Conservation (phyloP, 495 filamentous ascomycete genomes). For the Penicillium psychrofluorescens region DNA sequence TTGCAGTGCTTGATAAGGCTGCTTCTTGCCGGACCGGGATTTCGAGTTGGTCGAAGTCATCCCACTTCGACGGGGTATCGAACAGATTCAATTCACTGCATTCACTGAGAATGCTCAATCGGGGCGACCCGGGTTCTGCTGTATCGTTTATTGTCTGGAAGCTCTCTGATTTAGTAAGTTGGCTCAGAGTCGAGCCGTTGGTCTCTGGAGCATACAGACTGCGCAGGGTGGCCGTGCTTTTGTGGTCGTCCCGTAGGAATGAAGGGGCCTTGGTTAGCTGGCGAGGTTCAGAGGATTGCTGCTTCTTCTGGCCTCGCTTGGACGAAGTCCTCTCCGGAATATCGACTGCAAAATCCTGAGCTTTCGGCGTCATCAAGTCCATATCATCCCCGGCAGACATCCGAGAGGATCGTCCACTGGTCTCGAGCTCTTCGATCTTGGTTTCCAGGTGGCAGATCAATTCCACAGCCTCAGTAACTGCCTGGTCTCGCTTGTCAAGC, state of each 20-base stretch:
- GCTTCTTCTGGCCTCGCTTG: slow-evolving; percentile 13
- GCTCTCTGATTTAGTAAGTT: slow-evolving; percentile 31
- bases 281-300: slow-evolving; percentile 19
- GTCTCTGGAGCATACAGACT: slow-evolving; percentile 51
- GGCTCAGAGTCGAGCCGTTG: slow-evolving; percentile 24
- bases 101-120: slow-evolving; percentile 71
- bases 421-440: slow-evolving; percentile 49
- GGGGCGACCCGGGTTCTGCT: slow-evolving; percentile 45
- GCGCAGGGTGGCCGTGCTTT: slow-evolving; percentile 57
- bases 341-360: slow-evolving; percentile 17
- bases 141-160: slow-evolving; percentile 26
- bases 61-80: slow-evolving; percentile 19
- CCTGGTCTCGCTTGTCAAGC: slow-evolving; percentile 68
- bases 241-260: slow-evolving; percentile 55
- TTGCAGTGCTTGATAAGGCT: slow-evolving; percentile 5
- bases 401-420: slow-evolving; percentile 12
- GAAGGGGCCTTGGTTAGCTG: slow-evolving; percentile 51
- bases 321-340: slow-evolving; percentile 37
- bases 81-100: slow-evolving; percentile 69
- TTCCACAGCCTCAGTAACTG: slow-evolving; percentile 72
- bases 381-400: slow-evolving; percentile 20
- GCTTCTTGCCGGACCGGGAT: slow-evolving; percentile 22
- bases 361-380: slow-evolving; percentile 20
- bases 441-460: slow-evolving; percentile 72
- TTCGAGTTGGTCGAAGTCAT: slow-evolving; percentile 24